Conservation (phyloP, 2,329 filamentous ascomycete genomes). For the Trichoderma sp. region DNA sequence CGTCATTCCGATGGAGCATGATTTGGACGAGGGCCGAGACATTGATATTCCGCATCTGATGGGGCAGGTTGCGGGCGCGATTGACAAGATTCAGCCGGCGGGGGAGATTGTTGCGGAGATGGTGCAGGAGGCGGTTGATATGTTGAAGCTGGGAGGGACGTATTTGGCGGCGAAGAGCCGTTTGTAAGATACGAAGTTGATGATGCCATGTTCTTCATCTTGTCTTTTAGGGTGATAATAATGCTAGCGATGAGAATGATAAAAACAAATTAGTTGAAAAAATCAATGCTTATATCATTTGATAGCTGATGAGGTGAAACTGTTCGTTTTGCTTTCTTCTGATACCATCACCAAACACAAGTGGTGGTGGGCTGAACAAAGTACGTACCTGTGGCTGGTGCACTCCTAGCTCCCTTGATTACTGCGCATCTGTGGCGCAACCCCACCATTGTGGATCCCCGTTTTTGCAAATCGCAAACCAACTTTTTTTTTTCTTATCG, state of each 20-base stretch:
- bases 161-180: slow-evolving; percentile 57
- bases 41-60: slow-evolving; percentile 87
- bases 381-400: slow-evolving; percentile 23
- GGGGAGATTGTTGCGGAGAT: slow-evolving; percentile 86
- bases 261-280: too few relatives aligned
- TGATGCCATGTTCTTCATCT: neutral
- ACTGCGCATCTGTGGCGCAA: slow-evolving; percentile 17
- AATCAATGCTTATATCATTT: too few relatives aligned
- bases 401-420: slow-evolving; percentile 19
- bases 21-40: slow-evolving; percentile 80
- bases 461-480: slow-evolving; percentile 15
- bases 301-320: neutral
- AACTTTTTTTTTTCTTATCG: slow-evolving; percentile 31
- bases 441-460: slow-evolving; percentile 17
- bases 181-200: slow-evolving; percentile 37
- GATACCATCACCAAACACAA: neutral
- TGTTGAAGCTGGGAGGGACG: slow-evolving; percentile 61
- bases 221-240: too few relatives aligned
- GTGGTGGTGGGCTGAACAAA: neutral
- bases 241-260: too few relatives aligned
- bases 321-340: neutral
- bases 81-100: slow-evolving; percentile 77
- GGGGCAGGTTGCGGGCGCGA: slow-evolving; percentile 86
- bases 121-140: slow-evolving; percentile 72
- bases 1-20: slow-evolving; percentile 77